These are phyloP conservation scores for Termitomyces sp. DNA, from an alignment of 768 basidiomycete genomes.

Conservation along the genomic window DNA sequence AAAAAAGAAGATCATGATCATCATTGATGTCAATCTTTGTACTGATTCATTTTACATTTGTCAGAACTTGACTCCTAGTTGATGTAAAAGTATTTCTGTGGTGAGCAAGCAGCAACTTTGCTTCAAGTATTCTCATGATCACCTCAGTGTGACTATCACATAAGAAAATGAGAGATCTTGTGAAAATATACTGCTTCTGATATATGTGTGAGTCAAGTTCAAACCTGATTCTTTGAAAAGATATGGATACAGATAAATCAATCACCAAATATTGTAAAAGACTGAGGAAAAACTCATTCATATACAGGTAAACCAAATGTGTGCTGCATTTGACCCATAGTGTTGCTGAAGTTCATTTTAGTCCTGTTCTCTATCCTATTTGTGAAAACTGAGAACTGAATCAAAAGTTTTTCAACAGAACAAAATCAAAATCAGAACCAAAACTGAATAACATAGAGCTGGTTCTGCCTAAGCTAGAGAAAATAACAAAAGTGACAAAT, in stretches of 20 bases:
- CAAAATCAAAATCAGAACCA: no score
- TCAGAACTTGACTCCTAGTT: not conserved
- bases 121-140: not conserved
- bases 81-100: not conserved
- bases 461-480: no score
- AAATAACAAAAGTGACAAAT: no score
- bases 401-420: no score
- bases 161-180: not conserved
- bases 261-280: no score
- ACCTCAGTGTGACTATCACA: not conserved
- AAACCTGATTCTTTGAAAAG: not conserved
- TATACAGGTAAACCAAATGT: no score
- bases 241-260: not conserved
- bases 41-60: slow-evolving; percentile 8
- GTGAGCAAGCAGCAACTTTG: no score
- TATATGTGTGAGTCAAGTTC: not conserved
- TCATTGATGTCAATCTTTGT: slow-evolving; percentile 10
- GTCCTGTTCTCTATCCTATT: no score
- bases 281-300: not conserved
- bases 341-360: no score
- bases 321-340: no score
- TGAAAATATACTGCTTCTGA: not conserved
- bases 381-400: no score
- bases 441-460: no score
- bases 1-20: not conserved